Conservation (phyloP, 805 yeast species). For the Pichia eremophila region DNA sequence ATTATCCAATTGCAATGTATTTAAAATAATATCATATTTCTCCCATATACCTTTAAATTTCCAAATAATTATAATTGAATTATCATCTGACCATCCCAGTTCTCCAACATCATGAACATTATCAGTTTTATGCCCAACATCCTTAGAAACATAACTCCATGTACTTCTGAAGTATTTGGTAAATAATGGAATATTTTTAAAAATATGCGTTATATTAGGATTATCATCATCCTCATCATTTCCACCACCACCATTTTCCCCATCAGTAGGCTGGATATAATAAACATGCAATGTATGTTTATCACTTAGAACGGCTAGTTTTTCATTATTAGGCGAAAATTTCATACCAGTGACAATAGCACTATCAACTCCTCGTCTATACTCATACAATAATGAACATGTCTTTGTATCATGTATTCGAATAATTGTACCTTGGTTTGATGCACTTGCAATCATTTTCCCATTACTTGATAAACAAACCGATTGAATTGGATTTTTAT, state of each 20-base stretch:
- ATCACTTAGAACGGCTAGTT: constrained; percentile 79
- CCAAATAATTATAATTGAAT: constrained; percentile 70
- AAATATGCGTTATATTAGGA: constrained; percentile 45
- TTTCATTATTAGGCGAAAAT: constrained; percentile 67
- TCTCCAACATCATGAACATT: constrained; percentile 32
- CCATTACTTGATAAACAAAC: constrained; percentile 57
- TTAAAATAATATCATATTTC: constrained; percentile 63
- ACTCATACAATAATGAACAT: constrained; percentile 69
- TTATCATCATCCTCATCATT: not conserved
- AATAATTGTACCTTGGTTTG: constrained; percentile 74
- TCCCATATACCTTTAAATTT: constrained; percentile 71
- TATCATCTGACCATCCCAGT: constrained; percentile 73
- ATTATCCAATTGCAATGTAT: constrained; percentile 16
- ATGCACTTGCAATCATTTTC: constrained; percentile 67
- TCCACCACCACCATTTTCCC: too few species aligned
- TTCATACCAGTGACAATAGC: constrained; percentile 77
- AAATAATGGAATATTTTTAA: constrained; percentile 52
- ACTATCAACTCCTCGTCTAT: constrained; percentile 81
- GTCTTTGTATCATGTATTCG: constrained; percentile 61
- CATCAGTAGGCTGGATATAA: constrained; percentile 5
- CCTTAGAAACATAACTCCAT: constrained; percentile 79
- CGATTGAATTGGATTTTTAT: constrained; percentile 54
- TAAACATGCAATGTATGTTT: constrained; percentile 85
- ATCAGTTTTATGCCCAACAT: constrained; percentile 32
- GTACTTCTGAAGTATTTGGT: constrained; percentile 65